Base-by-base conservation (phyloP, 2,329 filamentous ascomycete genomes). In the Cordyceps militaris region DNA sequence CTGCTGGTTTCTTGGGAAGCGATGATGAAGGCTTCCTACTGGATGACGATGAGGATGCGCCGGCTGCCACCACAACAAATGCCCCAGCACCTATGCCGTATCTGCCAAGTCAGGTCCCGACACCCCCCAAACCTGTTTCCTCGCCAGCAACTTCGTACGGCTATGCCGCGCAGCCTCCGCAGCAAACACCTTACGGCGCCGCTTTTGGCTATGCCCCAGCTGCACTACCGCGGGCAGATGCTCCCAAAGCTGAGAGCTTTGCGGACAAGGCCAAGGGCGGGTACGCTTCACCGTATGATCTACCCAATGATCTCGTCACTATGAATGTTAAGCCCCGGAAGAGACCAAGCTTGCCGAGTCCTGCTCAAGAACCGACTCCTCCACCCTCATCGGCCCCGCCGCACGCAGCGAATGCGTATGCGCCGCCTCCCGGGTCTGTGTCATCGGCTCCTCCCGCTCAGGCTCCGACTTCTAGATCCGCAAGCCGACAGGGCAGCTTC, bases 261-360 rank as follows among this genome's bases (percentile, higher is more conserved):
- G 90, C 83, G 6, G 88, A 93, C 70, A 95, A 95, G 71, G 77
- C 90, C 3, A 97, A 96, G 72, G 89, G 89, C 57, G 92, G 93
- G 8, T 99, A 99, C 69, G 82, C 87, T 50, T 97, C 93, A 21
- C 94, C 94, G 0, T 99, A 97, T 66, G 95, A 99, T 73, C 78
- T 99, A 21, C 94, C 94, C 4, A 89, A 94, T 73, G 93, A 97
- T 56, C 81, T 99, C 30, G 64, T 74, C 38, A 66, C 62, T 26
- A 68, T 65, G 5, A 60, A 66, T 16, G 82, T 88, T 28, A 88
- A 87, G 64, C 84, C 87, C 66, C 79, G 85, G 70, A 86, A 88
- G 75, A 78, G 86, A 54, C 70, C 76, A 6, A 84, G 81, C 77
- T 81, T 65, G 82, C 83, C 59, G 81, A 82, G 55, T 72, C 80